These are phyloP conservation scores for Voacanga thouarsii DNA, from an alignment of 257 asterid species.

Conservation along the genomic window DNA sequence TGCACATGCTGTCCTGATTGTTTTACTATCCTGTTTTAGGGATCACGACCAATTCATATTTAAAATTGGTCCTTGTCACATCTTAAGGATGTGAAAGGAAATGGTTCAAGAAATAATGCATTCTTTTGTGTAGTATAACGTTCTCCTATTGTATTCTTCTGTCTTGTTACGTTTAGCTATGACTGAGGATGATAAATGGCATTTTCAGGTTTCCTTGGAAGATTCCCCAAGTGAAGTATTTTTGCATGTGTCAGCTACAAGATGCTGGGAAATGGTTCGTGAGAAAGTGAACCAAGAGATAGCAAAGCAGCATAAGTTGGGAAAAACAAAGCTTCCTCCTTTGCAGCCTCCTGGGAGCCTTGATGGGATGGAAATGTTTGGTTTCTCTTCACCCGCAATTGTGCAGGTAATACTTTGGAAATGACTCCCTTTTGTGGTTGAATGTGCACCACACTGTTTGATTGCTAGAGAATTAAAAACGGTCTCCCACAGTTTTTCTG, in stretches of 20 bases:
- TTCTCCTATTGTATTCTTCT: conserved; percentile 8
- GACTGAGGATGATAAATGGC: conserved; percentile 7
- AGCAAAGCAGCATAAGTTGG: conserved; percentile 73
- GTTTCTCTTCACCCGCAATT: conserved; percentile 84
- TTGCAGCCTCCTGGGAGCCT: conserved; percentile 98
- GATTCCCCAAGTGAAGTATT: conserved; percentile 73
- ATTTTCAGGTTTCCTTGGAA: conserved; percentile 70
- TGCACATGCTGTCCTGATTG: not conserved
- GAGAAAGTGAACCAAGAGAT: conserved; percentile 91
- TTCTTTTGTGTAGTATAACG: not conserved
- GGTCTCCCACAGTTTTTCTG: not conserved
- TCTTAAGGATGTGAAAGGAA: not conserved
- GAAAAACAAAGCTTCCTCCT: conserved; percentile 73
- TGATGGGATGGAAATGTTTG: conserved; percentile 97
- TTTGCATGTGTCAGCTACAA: conserved; percentile 60
- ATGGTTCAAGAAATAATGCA: not conserved
- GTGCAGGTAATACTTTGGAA: conserved; percentile 53
- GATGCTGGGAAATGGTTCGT: conserved; percentile 96
- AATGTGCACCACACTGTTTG: not conserved
- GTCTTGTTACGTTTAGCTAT: not conserved
- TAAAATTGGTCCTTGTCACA: not conserved
- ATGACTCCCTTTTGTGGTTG: not conserved
- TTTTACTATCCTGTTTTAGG: not conserved
- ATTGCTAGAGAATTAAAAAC: not conserved
- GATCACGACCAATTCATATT: not conserved